Evolutionary conservation across 768 basidiomycete species (phyloP), one percentile per base, ranked within the genome.

Genomic region (Mycena albidolilacea): DNA sequence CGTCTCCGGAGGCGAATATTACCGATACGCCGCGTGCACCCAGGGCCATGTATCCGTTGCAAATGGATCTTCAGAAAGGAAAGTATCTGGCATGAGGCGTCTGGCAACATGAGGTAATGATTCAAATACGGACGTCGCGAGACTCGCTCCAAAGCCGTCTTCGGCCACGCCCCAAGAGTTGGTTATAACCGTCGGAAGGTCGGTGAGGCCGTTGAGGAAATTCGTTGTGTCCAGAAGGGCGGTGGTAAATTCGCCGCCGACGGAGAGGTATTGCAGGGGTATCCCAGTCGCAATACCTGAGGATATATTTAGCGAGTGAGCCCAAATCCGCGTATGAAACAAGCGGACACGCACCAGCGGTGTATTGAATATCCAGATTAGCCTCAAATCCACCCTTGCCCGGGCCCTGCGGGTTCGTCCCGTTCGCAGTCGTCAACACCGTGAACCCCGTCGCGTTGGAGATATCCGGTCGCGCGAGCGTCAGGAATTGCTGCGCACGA

Each of bases 21-120:
- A 88, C 46, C 70, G 1, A 61, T 82, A 59, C 17, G 3, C 67
- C 67, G 10, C 58, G 57, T 39, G 57, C 37, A 12, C 41, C 38
- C 30, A 68, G 67, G 9, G 67, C 67, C 67, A 68, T 68, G 17
- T 68, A 68, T 35, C 30, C 46, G 58, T 59, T 67, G 55, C 66
- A 67, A 35, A 67, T 54, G 44, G 30, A 30, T 67, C 59, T 5
- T 57, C 59, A n/a, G 7, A 15, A 37, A 23, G 23, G 17, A 55
- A 43, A 43, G 15, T 23, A 30, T 30, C 10, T 12, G 21, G 54
- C 8, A 37, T 11, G 60, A 35, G 23, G 19, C 12, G 14, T 43
- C 41, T 2, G 30, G 30, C 2, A 43, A 43, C 41, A 43, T 43
- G 41, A 43, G 14, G 41, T 9, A 15, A 48, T 7, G 17, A 48